Base-by-base conservation (phyloP, 2,329 filamentous ascomycete species). In the Ophiostoma sp. region DNA sequence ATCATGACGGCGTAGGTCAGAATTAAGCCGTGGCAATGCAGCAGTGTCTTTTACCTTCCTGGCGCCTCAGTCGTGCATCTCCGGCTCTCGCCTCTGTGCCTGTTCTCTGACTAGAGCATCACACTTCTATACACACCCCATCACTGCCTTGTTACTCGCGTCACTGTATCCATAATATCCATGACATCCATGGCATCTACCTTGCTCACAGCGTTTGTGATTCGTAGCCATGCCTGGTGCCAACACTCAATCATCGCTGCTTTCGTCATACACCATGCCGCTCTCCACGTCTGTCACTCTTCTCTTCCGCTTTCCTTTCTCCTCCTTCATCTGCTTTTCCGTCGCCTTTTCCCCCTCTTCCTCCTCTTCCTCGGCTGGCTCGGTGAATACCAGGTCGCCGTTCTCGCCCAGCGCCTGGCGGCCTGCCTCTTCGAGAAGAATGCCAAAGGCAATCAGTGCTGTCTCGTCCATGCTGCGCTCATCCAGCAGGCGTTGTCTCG, bases 391-490 rank as follows among this genome's bases (percentile, higher is more conserved):
- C 64, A 92, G 76, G 76, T 92, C 88, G 36, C 90, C 91, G 12
- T 81, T 84, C 67, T 81, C 79, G 4, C 89, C 90, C 27, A 93
- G 78, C 5, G 81, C 76, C 64, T 87, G 84, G 55, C 82, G 81
- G 16, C 84, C 82, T 2, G 85, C 84, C 77, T 94, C 91, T 77
- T 94, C 90, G 58, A 93, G 79, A 68, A 94, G 77, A 65, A 94
- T 86, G 1, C 90, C 90, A 74, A 94, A 81, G 0, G 90, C 89
- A 67, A 94, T 79, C 69, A 94, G 80, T 4, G 90, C 90, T 14
- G 89, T 92, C 79, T 92, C 91, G 74, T 94, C 89, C 84, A 94
- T 86, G 76, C 86, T 90, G 71, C 82, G 76, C 75, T 85, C 82
- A 70, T 85, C 81, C 49, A 83, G 73, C 66, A 76, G 76, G 42